A percentile compares a stretch with the other conserved stretches of the same genome.
Conservation (phyloP, 164 flowering plant species). For the Nelumbo lutea region DNA sequence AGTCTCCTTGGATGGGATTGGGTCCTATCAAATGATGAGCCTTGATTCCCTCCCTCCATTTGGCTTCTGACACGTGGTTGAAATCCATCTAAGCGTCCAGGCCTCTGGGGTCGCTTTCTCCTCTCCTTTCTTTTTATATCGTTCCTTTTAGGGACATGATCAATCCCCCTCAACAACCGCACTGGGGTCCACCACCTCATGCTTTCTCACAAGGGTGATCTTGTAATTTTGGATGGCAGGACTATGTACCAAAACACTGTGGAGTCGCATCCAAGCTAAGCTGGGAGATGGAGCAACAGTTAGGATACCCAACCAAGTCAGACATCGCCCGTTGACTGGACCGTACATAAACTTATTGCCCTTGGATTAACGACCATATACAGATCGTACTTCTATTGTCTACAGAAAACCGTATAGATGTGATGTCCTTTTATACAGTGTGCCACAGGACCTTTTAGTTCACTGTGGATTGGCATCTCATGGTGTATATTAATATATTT, state of each 20-base stretch:
- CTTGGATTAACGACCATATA: neutral
- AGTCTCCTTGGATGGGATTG: no score
- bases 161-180: neutral
- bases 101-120: neutral
- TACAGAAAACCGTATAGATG: neutral
- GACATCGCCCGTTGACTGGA: conserved; percentile 51
- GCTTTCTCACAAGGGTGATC: neutral
- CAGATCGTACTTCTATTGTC: neutral
- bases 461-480: no score
- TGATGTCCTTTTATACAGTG: no score
- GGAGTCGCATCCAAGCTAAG: conserved; percentile 52
- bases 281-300: conserved; percentile 81
- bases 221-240: conserved; percentile 28
- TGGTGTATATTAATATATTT: no score
- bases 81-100: neutral
- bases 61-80: no score
- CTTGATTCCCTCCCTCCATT: neutral
- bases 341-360: neutral
- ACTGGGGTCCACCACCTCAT: neutral
- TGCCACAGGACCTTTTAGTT: no score
- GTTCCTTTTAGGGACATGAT: neutral
- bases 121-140: neutral
- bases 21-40: no score
- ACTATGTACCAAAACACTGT: conserved; percentile 57
- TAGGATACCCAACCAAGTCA: conserved; percentile 39